A percentile compares a stretch with the other conserved stretches of the same genome.
phyloP scores from a whole-genome alignment of 768 basidiomycete species.

The Trichaptum fuscoviolaceum region DNA sequence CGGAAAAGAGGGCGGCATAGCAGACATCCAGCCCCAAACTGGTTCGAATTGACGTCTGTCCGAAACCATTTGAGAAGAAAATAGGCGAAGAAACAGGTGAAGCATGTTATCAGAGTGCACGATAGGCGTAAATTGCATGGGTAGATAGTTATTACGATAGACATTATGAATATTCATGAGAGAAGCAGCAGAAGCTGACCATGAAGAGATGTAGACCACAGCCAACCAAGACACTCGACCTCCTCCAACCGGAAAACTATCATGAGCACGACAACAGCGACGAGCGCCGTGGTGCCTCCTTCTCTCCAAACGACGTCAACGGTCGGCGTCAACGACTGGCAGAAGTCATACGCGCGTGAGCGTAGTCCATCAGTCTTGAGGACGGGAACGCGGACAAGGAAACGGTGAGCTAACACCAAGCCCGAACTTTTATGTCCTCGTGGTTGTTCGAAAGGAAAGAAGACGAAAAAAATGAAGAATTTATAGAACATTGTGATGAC shows the following conservation, averaged over 20 bases:
- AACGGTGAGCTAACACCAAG: not conserved
- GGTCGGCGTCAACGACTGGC: not conserved
- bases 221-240: not conserved
- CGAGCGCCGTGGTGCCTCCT: not conserved
- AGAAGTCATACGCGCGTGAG: not conserved
- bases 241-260: not conserved
- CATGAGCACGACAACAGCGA: not conserved
- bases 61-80: not conserved
- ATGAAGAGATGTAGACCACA: not conserved
- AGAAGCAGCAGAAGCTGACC: not conserved
- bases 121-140: not conserved
- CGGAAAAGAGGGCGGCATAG: not conserved
- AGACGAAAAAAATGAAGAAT: not conserved
- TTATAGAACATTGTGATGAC: not conserved
- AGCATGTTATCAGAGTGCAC: not conserved
- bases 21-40: not conserved
- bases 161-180: not conserved
- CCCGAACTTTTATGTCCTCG: slow-evolving; percentile 1
- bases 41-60: not conserved
- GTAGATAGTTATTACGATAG: not conserved
- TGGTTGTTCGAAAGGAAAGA: not conserved
- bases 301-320: not conserved
- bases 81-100: not conserved
- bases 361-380: slow-evolving; percentile 15
- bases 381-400: slow-evolving; percentile 43